phyloP scores from a whole-genome alignment of 164 flowering plant species.

The Tinospora cordifolia region DNA sequence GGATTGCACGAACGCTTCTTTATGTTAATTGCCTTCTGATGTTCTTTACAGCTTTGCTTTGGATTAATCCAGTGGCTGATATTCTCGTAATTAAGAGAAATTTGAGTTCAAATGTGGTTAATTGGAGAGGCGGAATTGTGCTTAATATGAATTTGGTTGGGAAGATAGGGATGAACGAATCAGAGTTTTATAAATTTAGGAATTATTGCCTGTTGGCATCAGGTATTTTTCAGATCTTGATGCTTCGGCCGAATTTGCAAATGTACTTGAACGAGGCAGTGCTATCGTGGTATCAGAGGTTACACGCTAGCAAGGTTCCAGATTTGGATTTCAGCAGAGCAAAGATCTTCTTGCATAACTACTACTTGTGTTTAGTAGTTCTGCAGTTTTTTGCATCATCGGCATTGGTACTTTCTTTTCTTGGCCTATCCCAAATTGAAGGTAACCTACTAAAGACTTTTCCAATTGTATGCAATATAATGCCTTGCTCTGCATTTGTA shows the following conservation, averaged over 20 bases:
- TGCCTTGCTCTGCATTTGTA: slow-evolving; percentile 43
- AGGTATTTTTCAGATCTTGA: slow-evolving; percentile 50
- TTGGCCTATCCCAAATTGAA: slow-evolving; percentile 60
- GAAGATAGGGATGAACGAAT: slow-evolving; percentile 44
- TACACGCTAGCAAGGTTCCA: slow-evolving; percentile 86
- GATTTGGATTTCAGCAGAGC: slow-evolving; percentile 93
- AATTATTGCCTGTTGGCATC: slow-evolving; percentile 52
- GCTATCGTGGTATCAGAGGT: slow-evolving; percentile 86
- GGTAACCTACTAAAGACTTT: slow-evolving; percentile 29
- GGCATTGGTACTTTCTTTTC: slow-evolving; percentile 52
- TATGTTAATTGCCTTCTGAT: slow-evolving; percentile 36
- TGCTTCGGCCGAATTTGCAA: slow-evolving; percentile 65
- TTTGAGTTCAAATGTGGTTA: slow-evolving; percentile 12
- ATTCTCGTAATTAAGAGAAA: slow-evolving; percentile 40
- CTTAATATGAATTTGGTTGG: slow-evolving; percentile 39
- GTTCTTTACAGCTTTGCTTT: slow-evolving; percentile 57
- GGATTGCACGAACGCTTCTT: slow-evolving; percentile 47
- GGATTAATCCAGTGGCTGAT: slow-evolving; percentile 64
- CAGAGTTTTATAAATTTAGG: slow-evolving; percentile 52
- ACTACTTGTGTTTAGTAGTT: slow-evolving; percentile 62
- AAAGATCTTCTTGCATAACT: slow-evolving; percentile 87
- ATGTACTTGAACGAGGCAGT: slow-evolving; percentile 90
- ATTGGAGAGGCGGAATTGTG: slow-evolving; percentile 9
- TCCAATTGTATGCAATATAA: slow-evolving; percentile 26
- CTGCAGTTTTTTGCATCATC: slow-evolving; percentile 72